A percentile compares a stretch with the other conserved stretches of the same genome.
Conservation (phyloP, 768 basidiomycete species). For the Gautieria morchelliformis region DNA sequence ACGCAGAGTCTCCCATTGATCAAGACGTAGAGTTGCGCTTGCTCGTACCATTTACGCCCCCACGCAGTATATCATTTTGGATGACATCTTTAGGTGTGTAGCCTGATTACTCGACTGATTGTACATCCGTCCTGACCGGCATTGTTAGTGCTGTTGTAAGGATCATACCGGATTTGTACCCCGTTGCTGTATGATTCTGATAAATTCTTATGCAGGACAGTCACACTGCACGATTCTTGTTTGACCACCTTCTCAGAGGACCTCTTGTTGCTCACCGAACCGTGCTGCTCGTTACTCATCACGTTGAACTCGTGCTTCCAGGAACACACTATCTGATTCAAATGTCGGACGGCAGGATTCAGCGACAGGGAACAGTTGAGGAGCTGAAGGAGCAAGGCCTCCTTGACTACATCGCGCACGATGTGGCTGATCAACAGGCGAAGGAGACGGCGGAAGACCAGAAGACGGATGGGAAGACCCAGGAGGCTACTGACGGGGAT, state of each 20-base stretch:
- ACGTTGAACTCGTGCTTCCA: slow-evolving; percentile 73
- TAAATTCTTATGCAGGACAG: slow-evolving; percentile 38
- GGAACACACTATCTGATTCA: slow-evolving; percentile 64
- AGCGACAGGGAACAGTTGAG: slow-evolving; percentile 58
- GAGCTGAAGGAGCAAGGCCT: slow-evolving; percentile 54
- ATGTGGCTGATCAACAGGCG: not conserved
- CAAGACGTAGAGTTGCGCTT: slow-evolving; percentile 53
- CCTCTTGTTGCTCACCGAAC: slow-evolving; percentile 59
- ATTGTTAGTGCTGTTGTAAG: slow-evolving; percentile 70
- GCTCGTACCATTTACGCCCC: slow-evolving; percentile 75
- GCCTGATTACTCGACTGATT: not conserved
- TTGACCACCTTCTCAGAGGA: slow-evolving; percentile 56
- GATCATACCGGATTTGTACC: slow-evolving; percentile 1
- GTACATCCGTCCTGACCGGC: slow-evolving; percentile 15
- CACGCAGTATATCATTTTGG: slow-evolving; percentile 28
- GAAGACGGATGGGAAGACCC: slow-evolving; percentile 13
- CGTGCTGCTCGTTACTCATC: slow-evolving; percentile 65
- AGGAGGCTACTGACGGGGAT: not conserved
- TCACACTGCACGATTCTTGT: slow-evolving; percentile 54
- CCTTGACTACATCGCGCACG: slow-evolving; percentile 41
- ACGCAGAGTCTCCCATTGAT: not conserved
- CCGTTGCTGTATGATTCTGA: not conserved
- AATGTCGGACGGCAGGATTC: slow-evolving; percentile 75
- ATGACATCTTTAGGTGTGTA: slow-evolving; percentile 8
- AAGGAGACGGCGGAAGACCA: slow-evolving; percentile 21